Percentiles rank a stretch among this genome's conserved stretches.
Evolutionary conservation across 495 filamentous ascomycete genomes (phyloP).

Genomic region (Apiosordaria backusii): DNA sequence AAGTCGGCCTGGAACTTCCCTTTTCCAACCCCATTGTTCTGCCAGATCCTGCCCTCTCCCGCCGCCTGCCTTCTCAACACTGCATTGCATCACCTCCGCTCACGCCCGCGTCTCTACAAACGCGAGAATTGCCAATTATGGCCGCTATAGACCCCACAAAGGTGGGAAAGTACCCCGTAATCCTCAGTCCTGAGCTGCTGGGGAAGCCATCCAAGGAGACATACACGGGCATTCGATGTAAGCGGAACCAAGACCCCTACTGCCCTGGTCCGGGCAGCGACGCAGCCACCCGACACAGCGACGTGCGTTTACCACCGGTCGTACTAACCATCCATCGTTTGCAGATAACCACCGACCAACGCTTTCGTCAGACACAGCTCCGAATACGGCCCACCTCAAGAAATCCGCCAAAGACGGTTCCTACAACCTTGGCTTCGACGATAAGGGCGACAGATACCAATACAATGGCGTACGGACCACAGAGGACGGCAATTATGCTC

Average conservation of each 20-base stretch:
- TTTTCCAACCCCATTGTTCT: not conserved
- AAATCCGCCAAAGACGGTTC: constrained; percentile 40
- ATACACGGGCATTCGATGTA: constrained; percentile 53
- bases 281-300: constrained; percentile 10
- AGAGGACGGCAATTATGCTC: constrained; percentile 50
- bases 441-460: constrained; percentile 46
- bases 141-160: constrained; percentile 48
- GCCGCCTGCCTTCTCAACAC: not conserved
- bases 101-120: not conserved
- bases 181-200: constrained; percentile 53
- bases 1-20: not conserved
- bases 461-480: constrained; percentile 48
- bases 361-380: constrained; percentile 42
- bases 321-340: constrained; percentile 5
- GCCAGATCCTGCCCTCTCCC: not conserved
- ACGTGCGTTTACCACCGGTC: constrained; percentile 12
- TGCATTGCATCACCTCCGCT: not conserved
- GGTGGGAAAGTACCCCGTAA: constrained; percentile 51
- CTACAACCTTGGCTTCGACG: constrained; percentile 47
- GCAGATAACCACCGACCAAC: constrained; percentile 54
- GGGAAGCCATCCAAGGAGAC: constrained; percentile 51
- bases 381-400: constrained; percentile 45
- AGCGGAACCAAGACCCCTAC: constrained; percentile 13
- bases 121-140: constrained; percentile 17
- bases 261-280: not conserved